Evolutionary conservation across 208 protist species (phyloP), one percentile per base, ranked within the genome.

Genomic region (Acanthamoeba lenticulata): DNA sequence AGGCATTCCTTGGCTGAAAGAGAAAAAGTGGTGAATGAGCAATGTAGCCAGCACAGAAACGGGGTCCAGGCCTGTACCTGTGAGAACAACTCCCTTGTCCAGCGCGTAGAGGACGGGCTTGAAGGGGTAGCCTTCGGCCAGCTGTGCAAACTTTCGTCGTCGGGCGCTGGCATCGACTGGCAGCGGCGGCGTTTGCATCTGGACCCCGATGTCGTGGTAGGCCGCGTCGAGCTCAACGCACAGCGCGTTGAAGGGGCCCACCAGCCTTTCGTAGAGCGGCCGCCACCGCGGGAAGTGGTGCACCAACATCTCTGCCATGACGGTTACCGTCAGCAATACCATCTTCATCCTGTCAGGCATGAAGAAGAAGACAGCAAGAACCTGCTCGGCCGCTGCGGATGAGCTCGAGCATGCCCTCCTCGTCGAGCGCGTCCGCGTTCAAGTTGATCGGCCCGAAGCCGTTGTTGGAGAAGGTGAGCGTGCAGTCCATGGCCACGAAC

Each of bases 381-480:
- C 52, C 52, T 27, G 52, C 52, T 27, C 52, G 11, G 1, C 65
- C 65, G 15, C 15, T 32, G 15, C 65, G 65, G 34, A 74, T 74
- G 34, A 74, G 65, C 36, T 74, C 65, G n/a, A 74, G 34, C 65
- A 74, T 74, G 27, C 65, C 65, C 34, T 74, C 65, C 34, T 74
- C 74, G n/a, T 85, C 74, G n/a, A 85, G 74, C 11, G 38, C 44
- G 32, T 85, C 74, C 11, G 74, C 74, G 44, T 85, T 85, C 21
- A 85, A n/a, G 74, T 85, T 85, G 42, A 85, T 85, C 17, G 74
- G 74, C 40, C 74, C 74, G 21, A 85, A 85, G 42, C 74, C 74
- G 38, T 44, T 55, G 42, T 85, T 85, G 27, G 74, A 55, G 44
- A 85, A 55, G 32, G 38, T 85, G 42, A 85, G 38, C 1, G 74